Evolutionary conservation across 2,329 filamentous ascomycete genomes (phyloP).

Genomic region (Aaosphaeria pasadenensis): DNA sequence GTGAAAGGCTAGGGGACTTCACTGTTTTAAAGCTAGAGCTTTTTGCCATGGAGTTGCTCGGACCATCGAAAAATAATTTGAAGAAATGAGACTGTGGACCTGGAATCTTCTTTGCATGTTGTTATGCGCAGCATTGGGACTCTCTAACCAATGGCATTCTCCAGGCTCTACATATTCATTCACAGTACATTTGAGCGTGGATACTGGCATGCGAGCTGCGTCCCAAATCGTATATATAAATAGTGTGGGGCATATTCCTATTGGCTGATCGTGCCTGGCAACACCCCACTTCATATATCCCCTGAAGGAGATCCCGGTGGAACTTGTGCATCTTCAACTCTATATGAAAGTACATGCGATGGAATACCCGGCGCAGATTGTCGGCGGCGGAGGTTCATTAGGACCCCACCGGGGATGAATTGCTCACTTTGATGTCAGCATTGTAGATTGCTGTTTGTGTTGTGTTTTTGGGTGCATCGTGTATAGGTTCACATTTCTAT

Average conservation of each 20-base stretch:
- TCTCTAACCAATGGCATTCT: background rate
- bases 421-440: too few relatives aligned
- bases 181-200: background rate
- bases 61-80: background rate
- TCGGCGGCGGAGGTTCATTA: too few relatives aligned
- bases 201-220: background rate
- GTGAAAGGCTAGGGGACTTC: conserved; percentile 1
- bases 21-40: background rate
- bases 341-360: too few relatives aligned
- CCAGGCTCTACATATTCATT: background rate
- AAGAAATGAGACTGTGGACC: background rate
- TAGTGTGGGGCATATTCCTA: conserved; percentile 4
- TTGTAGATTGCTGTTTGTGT: too few relatives aligned
- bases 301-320: background rate
- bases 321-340: background rate
- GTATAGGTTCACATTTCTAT: too few relatives aligned
- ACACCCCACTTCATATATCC: conserved; percentile 4
- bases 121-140: background rate
- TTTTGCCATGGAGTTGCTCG: background rate
- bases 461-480: too few relatives aligned
- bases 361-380: too few relatives aligned
- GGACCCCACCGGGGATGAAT: too few relatives aligned
- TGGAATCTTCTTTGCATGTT: background rate
- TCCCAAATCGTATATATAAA: background rate
- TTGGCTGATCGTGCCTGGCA: conserved; percentile 1